A percentile compares a stretch with the other conserved stretches of the same genome.
phyloP scores from a whole-genome alignment of 139 green algal species.

The Chlamydomonas sp. region DNA sequence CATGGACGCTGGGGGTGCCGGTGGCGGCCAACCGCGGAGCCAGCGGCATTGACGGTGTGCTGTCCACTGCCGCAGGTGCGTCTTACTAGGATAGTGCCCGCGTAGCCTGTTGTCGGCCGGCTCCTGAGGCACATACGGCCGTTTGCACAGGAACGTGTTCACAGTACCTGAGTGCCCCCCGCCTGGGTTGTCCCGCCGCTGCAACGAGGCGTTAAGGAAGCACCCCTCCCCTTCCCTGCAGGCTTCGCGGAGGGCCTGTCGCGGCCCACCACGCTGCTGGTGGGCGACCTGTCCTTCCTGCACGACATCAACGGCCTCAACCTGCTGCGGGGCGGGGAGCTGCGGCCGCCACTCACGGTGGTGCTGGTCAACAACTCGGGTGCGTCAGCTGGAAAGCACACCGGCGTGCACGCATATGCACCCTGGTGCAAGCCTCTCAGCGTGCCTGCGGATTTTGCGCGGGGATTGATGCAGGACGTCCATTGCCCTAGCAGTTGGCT shows the following conservation, averaged over 20 bases:
- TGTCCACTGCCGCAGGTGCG: constrained; percentile 83
- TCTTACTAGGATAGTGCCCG: background rate
- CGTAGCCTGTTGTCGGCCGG: background rate
- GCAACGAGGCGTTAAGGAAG: too few species aligned
- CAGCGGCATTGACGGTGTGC: constrained; percentile 97
- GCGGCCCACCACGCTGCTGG: constrained; percentile 84
- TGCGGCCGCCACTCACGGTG: constrained; percentile 87
- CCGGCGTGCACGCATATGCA: too few species aligned
- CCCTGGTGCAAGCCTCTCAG: too few species aligned
- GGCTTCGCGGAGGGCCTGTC: constrained; percentile 91
- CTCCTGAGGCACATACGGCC: too few species aligned
- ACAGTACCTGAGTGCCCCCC: too few species aligned
- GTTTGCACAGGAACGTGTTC: too few species aligned
- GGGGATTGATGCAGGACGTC: too few species aligned
- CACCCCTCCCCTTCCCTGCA: background rate
- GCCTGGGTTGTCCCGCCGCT: too few species aligned
- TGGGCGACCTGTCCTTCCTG: constrained; percentile 98
- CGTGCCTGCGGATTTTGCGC: too few species aligned
- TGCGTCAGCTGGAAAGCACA: background rate
- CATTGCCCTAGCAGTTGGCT: too few species aligned
- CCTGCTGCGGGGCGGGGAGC: constrained; percentile 79
- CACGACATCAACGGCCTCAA: constrained; percentile 97
- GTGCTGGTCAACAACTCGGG: constrained; percentile 95
- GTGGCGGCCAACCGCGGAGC: constrained; percentile 93
- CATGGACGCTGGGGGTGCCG: constrained; percentile 30